A percentile compares a stretch with the other conserved stretches of the same genome.
Conservation (phyloP, 164 flowering plant species). For the Houttuynia cordata region DNA sequence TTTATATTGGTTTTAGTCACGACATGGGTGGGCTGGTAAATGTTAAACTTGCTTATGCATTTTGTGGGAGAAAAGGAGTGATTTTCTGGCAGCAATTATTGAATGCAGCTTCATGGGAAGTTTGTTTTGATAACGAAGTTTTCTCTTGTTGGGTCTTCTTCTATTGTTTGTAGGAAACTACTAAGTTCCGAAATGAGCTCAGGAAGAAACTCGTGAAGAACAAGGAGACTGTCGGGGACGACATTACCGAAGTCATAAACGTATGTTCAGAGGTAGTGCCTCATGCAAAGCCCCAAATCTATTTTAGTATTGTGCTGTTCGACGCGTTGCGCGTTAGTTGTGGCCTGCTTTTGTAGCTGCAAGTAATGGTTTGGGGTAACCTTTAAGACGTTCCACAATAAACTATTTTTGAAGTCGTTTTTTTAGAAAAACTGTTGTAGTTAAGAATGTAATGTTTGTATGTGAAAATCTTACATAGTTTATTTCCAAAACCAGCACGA, state of each 20-base stretch:
- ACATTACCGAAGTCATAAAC: constrained; percentile 32
- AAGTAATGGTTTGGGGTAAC: too few relatives aligned
- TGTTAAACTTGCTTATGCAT: too few relatives aligned
- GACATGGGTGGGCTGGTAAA: too few relatives aligned
- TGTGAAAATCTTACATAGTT: too few relatives aligned
- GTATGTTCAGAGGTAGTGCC: constrained; percentile 42
- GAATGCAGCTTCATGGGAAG: too few relatives aligned
- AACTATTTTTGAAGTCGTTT: too few relatives aligned
- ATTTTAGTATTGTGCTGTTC: background rate
- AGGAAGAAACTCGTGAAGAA: constrained; percentile 31
- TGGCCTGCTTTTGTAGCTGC: background rate
- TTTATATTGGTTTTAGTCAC: background rate
- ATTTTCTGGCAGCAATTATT: too few relatives aligned
- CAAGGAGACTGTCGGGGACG: constrained; percentile 41
- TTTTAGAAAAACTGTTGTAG: too few relatives aligned
- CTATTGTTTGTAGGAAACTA: constrained; percentile 31
- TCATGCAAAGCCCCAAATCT: background rate
- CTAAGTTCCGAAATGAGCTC: constrained; percentile 45
- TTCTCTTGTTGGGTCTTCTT: background rate
- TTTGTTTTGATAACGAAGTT: background rate
- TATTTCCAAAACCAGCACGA: too few relatives aligned
- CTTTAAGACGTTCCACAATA: too few relatives aligned
- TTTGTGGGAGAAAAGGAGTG: too few relatives aligned
- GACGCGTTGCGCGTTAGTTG: background rate
- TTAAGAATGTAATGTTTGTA: too few relatives aligned